These are phyloP conservation scores for Epichloe glyceriae DNA, from an alignment of 2,329 filamentous ascomycete genomes.

Conservation along the genomic window DNA sequence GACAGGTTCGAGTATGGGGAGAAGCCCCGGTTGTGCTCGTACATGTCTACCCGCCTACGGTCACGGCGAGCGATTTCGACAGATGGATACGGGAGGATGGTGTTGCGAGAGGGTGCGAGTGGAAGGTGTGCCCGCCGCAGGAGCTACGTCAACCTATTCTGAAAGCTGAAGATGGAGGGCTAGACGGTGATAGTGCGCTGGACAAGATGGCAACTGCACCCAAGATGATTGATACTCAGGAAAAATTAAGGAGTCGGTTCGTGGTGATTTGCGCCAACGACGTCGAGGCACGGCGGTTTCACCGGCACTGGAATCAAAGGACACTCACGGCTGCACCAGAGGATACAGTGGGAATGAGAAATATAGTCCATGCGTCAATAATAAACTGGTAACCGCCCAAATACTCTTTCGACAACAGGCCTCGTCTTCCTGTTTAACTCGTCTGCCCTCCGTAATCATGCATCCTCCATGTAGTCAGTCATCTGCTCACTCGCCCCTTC, in stretches of 20 bases:
- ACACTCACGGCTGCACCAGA: slow-evolving; percentile 12
- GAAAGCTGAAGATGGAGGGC: slow-evolving; percentile 1
- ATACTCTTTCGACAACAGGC: background rate
- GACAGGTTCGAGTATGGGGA: slow-evolving; percentile 11
- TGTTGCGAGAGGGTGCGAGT: slow-evolving; percentile 16
- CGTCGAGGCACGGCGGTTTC: slow-evolving; percentile 25
- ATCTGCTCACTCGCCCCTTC: background rate
- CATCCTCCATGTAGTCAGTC: background rate
- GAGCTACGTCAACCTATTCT: slow-evolving; percentile 1
- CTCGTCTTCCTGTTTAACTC: background rate
- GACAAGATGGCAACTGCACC: background rate
- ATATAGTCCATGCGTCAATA: slow-evolving; percentile 18
- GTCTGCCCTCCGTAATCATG: background rate
- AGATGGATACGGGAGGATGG: slow-evolving; percentile 30
- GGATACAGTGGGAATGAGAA: slow-evolving; percentile 6
- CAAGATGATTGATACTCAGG: slow-evolving; percentile 9
- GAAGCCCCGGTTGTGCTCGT: slow-evolving; percentile 20
- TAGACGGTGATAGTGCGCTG: slow-evolving; percentile 5
- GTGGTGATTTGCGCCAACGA: slow-evolving; percentile 20
- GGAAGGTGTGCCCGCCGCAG: slow-evolving; percentile 13
- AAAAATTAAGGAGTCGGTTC: slow-evolving; percentile 16
- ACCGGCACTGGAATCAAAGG: slow-evolving; percentile 28
- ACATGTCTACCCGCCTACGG: slow-evolving; percentile 14
- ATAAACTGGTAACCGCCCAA: slow-evolving; percentile 19
- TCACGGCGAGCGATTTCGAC: slow-evolving; percentile 22